These are phyloP conservation scores for Homolaphlyctis polyrhiza DNA, from an alignment of 371 early-diverging fungal genomes.

Conservation along the genomic window DNA sequence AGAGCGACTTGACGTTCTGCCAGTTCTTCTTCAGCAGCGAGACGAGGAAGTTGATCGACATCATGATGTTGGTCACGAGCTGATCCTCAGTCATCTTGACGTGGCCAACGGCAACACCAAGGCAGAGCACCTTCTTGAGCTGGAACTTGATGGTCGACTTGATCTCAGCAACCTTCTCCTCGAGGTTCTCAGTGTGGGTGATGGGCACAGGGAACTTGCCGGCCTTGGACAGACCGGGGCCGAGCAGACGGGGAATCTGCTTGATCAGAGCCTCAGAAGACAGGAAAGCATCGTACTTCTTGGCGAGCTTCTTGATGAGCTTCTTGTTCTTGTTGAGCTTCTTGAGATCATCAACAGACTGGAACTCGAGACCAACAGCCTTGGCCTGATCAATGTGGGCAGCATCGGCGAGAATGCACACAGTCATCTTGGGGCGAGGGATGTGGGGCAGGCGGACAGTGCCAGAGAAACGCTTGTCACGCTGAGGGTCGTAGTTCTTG, in stretches of 20 bases:
- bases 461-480: conserved; percentile 99
- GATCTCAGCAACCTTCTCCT: conserved; percentile 89
- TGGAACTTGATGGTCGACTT: conserved; percentile 99
- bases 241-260: conserved; percentile 97
- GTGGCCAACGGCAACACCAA: conserved; percentile 98
- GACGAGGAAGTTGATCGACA: conserved; percentile 96
- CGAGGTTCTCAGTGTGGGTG: conserved; percentile 86
- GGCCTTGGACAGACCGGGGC: conserved; percentile 93
- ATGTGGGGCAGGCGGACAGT: conserved; percentile 91
- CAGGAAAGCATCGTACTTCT: conserved; percentile 93
- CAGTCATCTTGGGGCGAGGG: conserved; percentile 88
- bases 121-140: conserved; percentile 97
- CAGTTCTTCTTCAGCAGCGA: conserved; percentile 98
- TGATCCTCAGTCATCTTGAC: conserved; percentile 94
- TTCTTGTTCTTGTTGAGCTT: conserved; percentile 99
- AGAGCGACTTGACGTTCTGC: conserved; percentile 98
- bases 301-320: conserved; percentile 96
- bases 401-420: conserved; percentile 96
- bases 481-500: conserved; percentile 99
- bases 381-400: conserved; percentile 94
- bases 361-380: conserved; percentile 86
- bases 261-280: conserved; percentile 97
- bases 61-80: conserved; percentile 95
- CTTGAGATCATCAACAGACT: conserved; percentile 97
- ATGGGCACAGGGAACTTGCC: conserved; percentile 99